These are phyloP conservation scores for Staphylotrichum longicolle DNA, from an alignment of 495 filamentous ascomycete genomes.

Conservation along the genomic window DNA sequence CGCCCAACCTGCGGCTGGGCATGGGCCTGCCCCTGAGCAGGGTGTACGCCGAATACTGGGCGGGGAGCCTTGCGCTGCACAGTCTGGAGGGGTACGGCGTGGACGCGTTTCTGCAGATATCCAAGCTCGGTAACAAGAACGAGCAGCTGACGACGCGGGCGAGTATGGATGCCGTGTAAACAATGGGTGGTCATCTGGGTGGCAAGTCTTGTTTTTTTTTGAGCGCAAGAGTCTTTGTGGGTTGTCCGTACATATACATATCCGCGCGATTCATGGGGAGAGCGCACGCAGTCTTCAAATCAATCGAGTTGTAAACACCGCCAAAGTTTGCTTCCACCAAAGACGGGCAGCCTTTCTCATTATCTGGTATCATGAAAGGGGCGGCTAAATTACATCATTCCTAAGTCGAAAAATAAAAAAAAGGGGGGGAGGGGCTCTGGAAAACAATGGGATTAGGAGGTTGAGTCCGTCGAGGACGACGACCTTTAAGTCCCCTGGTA, in stretches of 20 bases:
- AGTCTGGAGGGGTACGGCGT: slow-evolving; percentile 95
- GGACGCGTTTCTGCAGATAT: slow-evolving; percentile 97
- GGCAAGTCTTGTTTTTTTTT: neutral
- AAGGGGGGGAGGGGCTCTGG: slow-evolving; percentile 12
- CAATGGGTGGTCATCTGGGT: neutral
- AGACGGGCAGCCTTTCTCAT: slow-evolving; percentile 41
- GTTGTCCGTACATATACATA: too few relatives aligned
- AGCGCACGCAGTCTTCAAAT: too few relatives aligned
- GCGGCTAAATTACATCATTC: slow-evolving; percentile 49
- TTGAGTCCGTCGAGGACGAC: slow-evolving; percentile 7
- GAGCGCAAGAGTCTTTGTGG: too few relatives aligned
- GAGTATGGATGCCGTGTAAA: slow-evolving; percentile 80
- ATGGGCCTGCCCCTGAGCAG: slow-evolving; percentile 93
- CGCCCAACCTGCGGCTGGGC: slow-evolving; percentile 83
- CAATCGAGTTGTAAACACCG: too few relatives aligned
- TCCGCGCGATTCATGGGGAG: too few relatives aligned
- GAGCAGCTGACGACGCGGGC: slow-evolving; percentile 90
- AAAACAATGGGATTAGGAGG: slow-evolving; percentile 16
- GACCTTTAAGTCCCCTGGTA: slow-evolving; percentile 9
- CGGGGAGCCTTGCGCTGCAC: slow-evolving; percentile 86
- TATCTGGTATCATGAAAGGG: slow-evolving; percentile 46
- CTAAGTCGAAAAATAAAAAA: slow-evolving; percentile 35
- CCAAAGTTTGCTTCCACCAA: too few relatives aligned
- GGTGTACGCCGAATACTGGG: slow-evolving; percentile 99
- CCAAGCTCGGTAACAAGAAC: slow-evolving; percentile 96